phyloP scores from a whole-genome alignment of 2,329 filamentous ascomycete genomes.

The Escovopsis sp. region DNA sequence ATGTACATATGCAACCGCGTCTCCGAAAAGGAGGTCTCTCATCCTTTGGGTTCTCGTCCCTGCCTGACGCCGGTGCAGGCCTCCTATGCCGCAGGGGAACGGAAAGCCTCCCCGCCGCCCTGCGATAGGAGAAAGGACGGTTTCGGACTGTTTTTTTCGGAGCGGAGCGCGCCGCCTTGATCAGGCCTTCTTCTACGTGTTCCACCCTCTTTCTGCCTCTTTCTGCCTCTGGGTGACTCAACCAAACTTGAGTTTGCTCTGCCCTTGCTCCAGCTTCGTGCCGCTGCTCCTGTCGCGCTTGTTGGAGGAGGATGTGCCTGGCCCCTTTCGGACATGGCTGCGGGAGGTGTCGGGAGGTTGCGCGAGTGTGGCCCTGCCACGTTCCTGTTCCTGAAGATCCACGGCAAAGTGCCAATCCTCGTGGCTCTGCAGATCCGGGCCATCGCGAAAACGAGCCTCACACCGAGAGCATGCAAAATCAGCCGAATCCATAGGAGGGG shows the following conservation, averaged over 20 bases:
- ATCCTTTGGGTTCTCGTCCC: neutral
- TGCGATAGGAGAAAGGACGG: no score
- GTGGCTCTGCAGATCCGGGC: constrained; percentile 56
- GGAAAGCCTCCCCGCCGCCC: neutral
- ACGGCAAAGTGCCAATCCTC: constrained; percentile 91
- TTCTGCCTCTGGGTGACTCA: no score
- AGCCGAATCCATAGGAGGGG: no score
- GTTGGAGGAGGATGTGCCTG: constrained; percentile 15
- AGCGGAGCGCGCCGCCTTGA: no score
- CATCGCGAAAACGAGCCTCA: constrained; percentile 39
- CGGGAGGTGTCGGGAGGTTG: constrained; percentile 18
- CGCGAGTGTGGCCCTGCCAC: constrained; percentile 32
- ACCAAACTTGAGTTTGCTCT: constrained; percentile 46
- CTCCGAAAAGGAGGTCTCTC: neutral
- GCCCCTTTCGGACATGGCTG: constrained; percentile 13
- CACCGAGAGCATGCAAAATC: constrained; percentile 48
- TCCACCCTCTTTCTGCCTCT: no score
- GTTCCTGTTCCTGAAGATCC: constrained; percentile 56
- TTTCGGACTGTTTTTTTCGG: no score
- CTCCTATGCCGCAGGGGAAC: no score
- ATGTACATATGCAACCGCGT: neutral
- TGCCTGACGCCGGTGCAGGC: neutral
- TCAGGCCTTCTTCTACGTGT: no score
- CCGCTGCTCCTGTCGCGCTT: constrained; percentile 25
- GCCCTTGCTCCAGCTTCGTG: constrained; percentile 37